Evolutionary conservation across 768 basidiomycete genomes (phyloP).

Genomic region (Amanita muscaria): DNA sequence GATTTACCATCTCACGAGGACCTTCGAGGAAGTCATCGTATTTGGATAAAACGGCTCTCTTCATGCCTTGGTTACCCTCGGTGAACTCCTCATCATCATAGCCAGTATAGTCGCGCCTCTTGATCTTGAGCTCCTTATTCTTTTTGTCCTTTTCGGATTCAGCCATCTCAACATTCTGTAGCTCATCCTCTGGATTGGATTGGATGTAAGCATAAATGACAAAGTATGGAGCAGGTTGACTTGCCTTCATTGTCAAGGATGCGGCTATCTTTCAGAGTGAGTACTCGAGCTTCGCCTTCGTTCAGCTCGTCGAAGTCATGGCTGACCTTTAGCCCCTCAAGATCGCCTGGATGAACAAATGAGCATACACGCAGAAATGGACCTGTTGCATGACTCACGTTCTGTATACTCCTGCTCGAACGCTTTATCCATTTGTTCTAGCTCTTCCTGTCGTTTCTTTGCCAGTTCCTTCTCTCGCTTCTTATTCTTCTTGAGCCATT

Average conservation of each 20-base stretch:
- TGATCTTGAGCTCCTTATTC: slow-evolving; percentile 78
- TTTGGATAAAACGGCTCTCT: slow-evolving; percentile 77
- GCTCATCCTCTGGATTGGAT: slow-evolving; percentile 81
- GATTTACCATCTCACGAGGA: slow-evolving; percentile 53
- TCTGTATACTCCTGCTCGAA: slow-evolving; percentile 79
- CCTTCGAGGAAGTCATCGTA: slow-evolving; percentile 90
- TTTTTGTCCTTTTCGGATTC: slow-evolving; percentile 78
- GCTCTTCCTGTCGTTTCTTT: slow-evolving; percentile 69
- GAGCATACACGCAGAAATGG: neutral
- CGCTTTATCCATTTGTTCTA: slow-evolving; percentile 76
- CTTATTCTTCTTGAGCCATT: slow-evolving; percentile 90
- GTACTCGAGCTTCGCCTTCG: slow-evolving; percentile 90
- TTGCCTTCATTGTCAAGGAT: slow-evolving; percentile 92
- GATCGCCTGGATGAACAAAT: slow-evolving; percentile 51
- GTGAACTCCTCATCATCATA: slow-evolving; percentile 95
- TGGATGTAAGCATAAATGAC: slow-evolving; percentile 1
- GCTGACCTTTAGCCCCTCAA: slow-evolving; percentile 89
- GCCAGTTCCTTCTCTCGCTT: slow-evolving; percentile 88
- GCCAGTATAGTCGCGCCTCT: slow-evolving; percentile 84
- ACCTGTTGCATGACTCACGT: slow-evolving; percentile 41
- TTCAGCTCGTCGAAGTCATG: slow-evolving; percentile 90
- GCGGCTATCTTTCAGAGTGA: slow-evolving; percentile 93
- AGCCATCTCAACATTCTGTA: slow-evolving; percentile 92
- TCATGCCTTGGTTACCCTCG: slow-evolving; percentile 67
- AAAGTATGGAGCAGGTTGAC: slow-evolving; percentile 10